Base-by-base conservation (phyloP, 306 rosid species). In the Vigna trinervia region DNA sequence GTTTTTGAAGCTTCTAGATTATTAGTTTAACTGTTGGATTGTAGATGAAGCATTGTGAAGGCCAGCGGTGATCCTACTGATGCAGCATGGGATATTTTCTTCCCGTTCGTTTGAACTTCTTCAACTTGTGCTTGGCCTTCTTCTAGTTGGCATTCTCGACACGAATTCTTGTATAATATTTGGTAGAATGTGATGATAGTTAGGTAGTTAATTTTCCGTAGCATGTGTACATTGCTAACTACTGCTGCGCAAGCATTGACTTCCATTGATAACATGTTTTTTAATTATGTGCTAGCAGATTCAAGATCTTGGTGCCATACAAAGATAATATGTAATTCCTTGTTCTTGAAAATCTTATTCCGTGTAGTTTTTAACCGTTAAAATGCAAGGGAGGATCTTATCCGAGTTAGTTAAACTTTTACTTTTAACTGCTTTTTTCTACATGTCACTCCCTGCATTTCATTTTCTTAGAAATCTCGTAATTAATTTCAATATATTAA, bases 171-270 rank as follows among this genome's bases (percentile, higher is more conserved):
- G 96, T 92, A 92, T 79, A 83, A 86, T 92, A 86, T 83, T 71
- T 84, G 82, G 83, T 86, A 87, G 89, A 82, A 80, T 83, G 82
- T 83, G 78, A 78, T 74, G 84, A 84, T 80, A 74, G 79, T 74
- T 88, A 86, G 89, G 77, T 84, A 63, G 84, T 75, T 79, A 75
- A 84, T 75, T 73, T 64, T 72, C 46, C 79, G 84, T 81, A 85
- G 93, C 86, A 84, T 77, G 51, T 90, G 96, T 86, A 87, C 90
- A 92, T 90, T 83, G 88, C 97, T 84, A 87, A 90, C 90, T 84
- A 34, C 74, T 82, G 80, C 90, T 84, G 53, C 93, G 78, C 87
- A 45, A 45, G 50, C 50, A 53, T 76, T 69, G 74, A 77, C 81
- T 84, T 82, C 80, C 66, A 41, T 74, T 70, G 63, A 79, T 75